Conservation (phyloP, 2,329 filamentous ascomycete species). For the Calonectria naviculata region DNA sequence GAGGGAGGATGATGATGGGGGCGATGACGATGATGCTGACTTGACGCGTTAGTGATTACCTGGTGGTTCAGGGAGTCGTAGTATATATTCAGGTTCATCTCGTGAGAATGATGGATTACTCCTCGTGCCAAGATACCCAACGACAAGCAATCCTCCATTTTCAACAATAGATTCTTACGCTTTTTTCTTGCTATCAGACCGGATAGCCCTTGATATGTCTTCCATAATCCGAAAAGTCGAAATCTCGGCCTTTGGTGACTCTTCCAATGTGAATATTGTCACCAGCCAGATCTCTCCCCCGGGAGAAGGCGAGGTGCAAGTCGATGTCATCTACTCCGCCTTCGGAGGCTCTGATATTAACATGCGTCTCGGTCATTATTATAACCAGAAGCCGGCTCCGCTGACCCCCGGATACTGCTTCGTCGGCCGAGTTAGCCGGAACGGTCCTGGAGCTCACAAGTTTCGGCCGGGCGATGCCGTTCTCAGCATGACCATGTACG, state of each 20-base stretch:
- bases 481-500: slow-evolving; percentile 51
- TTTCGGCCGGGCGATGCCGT: slow-evolving; percentile 49
- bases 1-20: neutral
- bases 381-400: slow-evolving; percentile 56
- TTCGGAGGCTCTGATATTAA: slow-evolving; percentile 61
- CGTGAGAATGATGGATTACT: neutral
- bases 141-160: neutral
- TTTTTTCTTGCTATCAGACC: neutral
- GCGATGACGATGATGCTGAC: neutral
- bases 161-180: too few relatives aligned
- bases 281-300: slow-evolving; percentile 51
- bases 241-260: slow-evolving; percentile 55
- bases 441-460: slow-evolving; percentile 48
- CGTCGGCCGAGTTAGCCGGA: slow-evolving; percentile 53
- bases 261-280: slow-evolving; percentile 49
- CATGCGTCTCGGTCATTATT: slow-evolving; percentile 61
- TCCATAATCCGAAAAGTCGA: slow-evolving; percentile 56
- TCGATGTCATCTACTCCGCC: slow-evolving; percentile 58
- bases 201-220: slow-evolving; percentile 25
- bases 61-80: neutral
- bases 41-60: neutral
- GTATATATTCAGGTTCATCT: neutral
- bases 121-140: neutral
- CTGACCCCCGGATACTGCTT: slow-evolving; percentile 62
- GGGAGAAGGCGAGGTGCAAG: slow-evolving; percentile 55